Evolutionary conservation across 2,329 filamentous ascomycete species (phyloP).

Genomic region (Aureobasidium sp.): DNA sequence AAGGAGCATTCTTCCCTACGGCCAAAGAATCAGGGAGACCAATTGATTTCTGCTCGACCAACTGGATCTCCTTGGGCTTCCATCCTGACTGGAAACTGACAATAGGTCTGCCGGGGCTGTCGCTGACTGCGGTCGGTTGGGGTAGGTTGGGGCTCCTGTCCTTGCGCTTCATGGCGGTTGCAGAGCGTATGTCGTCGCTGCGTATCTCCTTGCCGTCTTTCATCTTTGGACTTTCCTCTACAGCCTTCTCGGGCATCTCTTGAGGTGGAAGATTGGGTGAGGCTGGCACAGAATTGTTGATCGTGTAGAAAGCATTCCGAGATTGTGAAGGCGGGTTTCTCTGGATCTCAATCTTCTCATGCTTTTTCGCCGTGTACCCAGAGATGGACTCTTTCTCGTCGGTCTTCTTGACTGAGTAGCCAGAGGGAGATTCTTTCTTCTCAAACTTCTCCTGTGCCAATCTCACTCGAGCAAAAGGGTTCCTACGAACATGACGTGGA

Average conservation of each 20-base stretch:
- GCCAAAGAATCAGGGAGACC: not conserved
- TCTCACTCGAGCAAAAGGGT: constrained; percentile 58
- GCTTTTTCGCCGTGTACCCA: constrained; percentile 27
- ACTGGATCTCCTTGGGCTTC: constrained; percentile 68
- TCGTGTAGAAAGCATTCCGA: constrained; percentile 71
- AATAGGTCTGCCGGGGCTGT: constrained; percentile 84
- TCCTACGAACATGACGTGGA: constrained; percentile 53
- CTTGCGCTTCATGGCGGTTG: constrained; percentile 80
- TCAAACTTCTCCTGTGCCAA: constrained; percentile 43
- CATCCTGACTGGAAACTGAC: constrained; percentile 91
- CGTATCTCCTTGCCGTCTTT: constrained; percentile 80
- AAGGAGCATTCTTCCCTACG: not conserved
- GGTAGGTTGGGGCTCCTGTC: constrained; percentile 83
- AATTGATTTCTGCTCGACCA: constrained; percentile 43
- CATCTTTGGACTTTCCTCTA: constrained; percentile 39
- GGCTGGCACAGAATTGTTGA: constrained; percentile 48
- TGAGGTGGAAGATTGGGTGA: constrained; percentile 26
- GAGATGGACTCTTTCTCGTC: constrained; percentile 15
- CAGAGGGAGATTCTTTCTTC: constrained; percentile 16
- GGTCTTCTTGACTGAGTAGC: constrained; percentile 10
- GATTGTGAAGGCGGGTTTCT: constrained; percentile 78
- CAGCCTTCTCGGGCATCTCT: constrained; percentile 35
- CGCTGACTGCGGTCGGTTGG: constrained; percentile 83
- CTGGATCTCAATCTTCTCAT: constrained; percentile 64
- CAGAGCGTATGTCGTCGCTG: constrained; percentile 78